Percentiles rank a stretch among this genome's conserved stretches.
Conservation (phyloP, 495 filamentous ascomycete genomes). For the Hyaloscypha variabilis region DNA sequence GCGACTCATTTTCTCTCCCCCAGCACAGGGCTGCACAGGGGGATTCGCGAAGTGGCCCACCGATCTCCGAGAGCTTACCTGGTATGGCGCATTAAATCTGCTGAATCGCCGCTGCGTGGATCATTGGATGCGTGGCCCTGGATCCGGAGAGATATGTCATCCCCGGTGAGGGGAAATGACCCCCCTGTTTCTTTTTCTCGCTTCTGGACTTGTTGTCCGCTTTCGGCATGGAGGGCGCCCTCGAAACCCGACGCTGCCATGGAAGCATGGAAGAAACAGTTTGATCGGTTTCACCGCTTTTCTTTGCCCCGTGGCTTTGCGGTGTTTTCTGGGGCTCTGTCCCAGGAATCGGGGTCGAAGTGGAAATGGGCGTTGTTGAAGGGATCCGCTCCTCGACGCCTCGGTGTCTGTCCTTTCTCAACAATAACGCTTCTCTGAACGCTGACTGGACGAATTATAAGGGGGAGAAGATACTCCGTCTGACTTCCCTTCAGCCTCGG, state of each 20-base stretch:
- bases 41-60: background rate
- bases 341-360: conserved; percentile 11
- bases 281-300: conserved; percentile 5
- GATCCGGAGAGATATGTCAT: conserved; percentile 8
- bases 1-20: background rate
- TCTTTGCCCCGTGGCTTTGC: background rate
- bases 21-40: background rate
- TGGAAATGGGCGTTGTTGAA: background rate
- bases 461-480: background rate
- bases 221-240: background rate
- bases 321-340: conserved; percentile 1
- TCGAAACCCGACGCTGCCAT: background rate
- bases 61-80: conserved; percentile 9
- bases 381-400: background rate
- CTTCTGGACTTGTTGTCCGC: background rate
- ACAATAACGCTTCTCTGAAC: background rate
- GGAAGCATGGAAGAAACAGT: conserved; percentile 6
- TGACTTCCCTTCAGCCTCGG: background rate
- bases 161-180: background rate
- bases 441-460: background rate
- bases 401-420: too few relatives aligned
- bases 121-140: background rate
- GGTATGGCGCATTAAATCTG: conserved; percentile 12
- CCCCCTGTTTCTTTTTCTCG: background rate
- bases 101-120: too few relatives aligned